Base-by-base conservation (phyloP, 2,329 filamentous ascomycete genomes). In the Fusarium sarcochroum region DNA sequence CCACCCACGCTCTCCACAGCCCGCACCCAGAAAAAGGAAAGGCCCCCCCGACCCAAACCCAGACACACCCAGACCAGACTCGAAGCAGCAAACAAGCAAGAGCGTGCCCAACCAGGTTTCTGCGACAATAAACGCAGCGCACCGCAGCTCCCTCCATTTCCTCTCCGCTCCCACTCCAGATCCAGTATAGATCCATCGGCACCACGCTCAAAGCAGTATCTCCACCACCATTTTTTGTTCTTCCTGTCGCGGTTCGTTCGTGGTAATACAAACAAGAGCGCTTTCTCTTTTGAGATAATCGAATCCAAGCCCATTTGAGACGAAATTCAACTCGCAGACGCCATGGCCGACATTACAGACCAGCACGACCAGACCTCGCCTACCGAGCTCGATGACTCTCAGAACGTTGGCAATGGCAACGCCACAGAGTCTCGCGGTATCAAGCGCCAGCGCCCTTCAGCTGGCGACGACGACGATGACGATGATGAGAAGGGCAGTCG, bases 401-500 rank as follows among this genome's bases (percentile, higher is more conserved):
- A 93, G 77, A 83, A 87, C 72, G 86, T 89, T 74, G 91, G 91
- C 82, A 94, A 94, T 84, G 92, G 91, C 80, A 91, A 87, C 75
- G 85, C 84, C 73, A 85, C 85, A 76, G 92, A 94, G 78, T 88
- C 84, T 81, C 93, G 94, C 79, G 94, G 93, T 80, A 88, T 94
- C 82, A 98, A 98, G 88, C 94, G 95, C 76, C 89, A 88, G 81
- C 93, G 96, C 78, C 90, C 92, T 69, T 91, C 91, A 74, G 88
- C 90, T 53, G 90, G 90, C 76, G 95, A 98, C 79, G 96, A 98
- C 79, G 96, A 98, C 73, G 95, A 98, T 71, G 96, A 98, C 71
- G 94, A 98, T 75, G 94, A 97, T 75, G 95, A 98, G 82, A 98
- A 98, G 89, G 93, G 93, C 69, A 94, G 94, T 78, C 94, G 96